These are phyloP conservation scores for Pneumocystis murina DNA, from an alignment of 1,139 yeast genomes.

Conservation along the genomic window DNA sequence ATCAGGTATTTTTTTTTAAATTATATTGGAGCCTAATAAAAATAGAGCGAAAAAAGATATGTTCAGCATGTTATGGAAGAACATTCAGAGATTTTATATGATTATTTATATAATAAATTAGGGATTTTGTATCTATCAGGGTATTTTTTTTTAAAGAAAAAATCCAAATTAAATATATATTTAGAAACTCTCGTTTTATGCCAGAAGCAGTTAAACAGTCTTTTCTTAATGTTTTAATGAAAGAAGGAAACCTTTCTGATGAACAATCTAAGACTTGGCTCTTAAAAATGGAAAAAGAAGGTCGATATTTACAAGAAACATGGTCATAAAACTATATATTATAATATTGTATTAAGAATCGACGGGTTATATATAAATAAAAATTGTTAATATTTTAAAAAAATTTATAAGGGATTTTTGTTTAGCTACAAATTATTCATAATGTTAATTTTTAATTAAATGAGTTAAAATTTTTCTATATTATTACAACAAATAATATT, in stretches of 20 bases:
- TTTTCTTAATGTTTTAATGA: constrained; percentile 42
- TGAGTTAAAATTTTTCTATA: not conserved
- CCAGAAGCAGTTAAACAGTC: constrained; percentile 80
- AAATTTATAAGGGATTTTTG: not conserved
- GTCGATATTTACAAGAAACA: constrained; percentile 76
- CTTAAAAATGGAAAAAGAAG: constrained; percentile 44
- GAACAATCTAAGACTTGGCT: constrained; percentile 40
- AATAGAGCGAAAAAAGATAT: constrained; percentile 31
- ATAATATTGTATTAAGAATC: not conserved
- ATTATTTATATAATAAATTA: constrained; percentile 36
- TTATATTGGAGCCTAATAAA: not conserved
- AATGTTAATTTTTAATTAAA: not conserved
- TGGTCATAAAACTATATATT: constrained; percentile 36
- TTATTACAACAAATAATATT: not conserved
- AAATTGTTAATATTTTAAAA: not conserved
- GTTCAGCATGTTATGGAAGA: constrained; percentile 59
- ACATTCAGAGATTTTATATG: constrained; percentile 34
- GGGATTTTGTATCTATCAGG: constrained; percentile 28
- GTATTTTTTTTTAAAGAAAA: not conserved
- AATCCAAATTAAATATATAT: constrained; percentile 42
- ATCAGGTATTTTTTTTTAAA: constrained; percentile 22
- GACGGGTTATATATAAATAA: not conserved
- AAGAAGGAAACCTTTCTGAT: constrained; percentile 27
- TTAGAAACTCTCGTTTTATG: constrained; percentile 88
- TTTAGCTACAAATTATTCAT: not conserved